Evolutionary conservation across 257 asterid species (phyloP).

Genomic region (Plantago elongata): DNA sequence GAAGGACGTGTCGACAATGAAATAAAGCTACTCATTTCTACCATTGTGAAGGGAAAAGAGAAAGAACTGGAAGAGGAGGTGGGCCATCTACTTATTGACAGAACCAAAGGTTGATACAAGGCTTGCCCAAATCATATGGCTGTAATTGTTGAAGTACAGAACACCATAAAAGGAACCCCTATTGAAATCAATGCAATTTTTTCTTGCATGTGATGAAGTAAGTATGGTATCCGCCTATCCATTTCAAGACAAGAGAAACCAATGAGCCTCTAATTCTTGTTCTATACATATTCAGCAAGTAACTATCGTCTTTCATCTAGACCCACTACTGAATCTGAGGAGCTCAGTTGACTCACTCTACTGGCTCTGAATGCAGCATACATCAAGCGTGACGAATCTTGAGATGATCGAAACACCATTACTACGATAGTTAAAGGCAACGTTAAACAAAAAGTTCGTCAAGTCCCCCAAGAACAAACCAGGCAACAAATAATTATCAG

Average conservation of each 20-base stretch:
- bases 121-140: slow-evolving; percentile 9
- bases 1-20: neutral
- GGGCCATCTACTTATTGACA: neutral
- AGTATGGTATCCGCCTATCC: neutral
- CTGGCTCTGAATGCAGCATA: too few relatives aligned
- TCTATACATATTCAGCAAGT: neutral
- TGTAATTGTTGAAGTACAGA: neutral
- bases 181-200: neutral
- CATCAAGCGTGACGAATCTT: too few relatives aligned
- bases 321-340: too few relatives aligned
- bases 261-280: neutral
- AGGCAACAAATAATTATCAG: too few relatives aligned
- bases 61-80: neutral
- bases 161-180: neutral
- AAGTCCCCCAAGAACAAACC: too few relatives aligned
- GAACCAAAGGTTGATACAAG: neutral
- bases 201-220: neutral
- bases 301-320: neutral
- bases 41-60: neutral
- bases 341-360: too few relatives aligned
- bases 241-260: neutral
- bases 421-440: too few relatives aligned
- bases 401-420: too few relatives aligned
- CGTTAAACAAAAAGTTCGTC: neutral
- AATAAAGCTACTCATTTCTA: neutral